phyloP scores from a whole-genome alignment of 805 yeast genomes.

The Wickerhamiella alocasiicola region DNA sequence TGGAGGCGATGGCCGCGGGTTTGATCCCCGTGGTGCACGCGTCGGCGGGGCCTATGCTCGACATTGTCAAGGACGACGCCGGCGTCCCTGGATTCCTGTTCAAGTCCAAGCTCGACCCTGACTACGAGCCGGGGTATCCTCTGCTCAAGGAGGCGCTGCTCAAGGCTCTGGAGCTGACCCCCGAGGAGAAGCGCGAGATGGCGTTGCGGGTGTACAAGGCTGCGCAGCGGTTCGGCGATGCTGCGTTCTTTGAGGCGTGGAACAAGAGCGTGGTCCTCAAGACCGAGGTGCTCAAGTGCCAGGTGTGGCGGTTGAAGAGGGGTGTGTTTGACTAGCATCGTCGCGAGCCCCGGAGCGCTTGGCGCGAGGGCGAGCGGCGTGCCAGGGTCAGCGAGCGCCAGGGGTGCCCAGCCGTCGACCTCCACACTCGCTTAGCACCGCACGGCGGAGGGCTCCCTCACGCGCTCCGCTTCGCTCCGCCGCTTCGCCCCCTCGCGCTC shows the following conservation, averaged over 20 bases:
- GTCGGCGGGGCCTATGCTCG: conserved; percentile 87
- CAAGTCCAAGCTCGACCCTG: conserved; percentile 60
- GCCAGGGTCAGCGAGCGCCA: too few species aligned
- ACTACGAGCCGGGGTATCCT: conserved; percentile 35
- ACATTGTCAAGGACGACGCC: conserved; percentile 52
- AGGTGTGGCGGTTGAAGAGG: conserved; percentile 3
- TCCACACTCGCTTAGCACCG: too few species aligned
- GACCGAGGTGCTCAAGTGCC: background rate
- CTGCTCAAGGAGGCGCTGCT: conserved; percentile 39
- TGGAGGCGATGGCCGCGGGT: conserved; percentile 80
- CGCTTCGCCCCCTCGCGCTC: too few species aligned
- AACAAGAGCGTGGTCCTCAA: background rate
- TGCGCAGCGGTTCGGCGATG: conserved; percentile 50
- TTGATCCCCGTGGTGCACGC: conserved; percentile 84
- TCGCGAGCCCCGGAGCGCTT: too few species aligned
- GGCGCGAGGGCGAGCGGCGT: too few species aligned
- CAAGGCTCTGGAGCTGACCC: conserved; percentile 31
- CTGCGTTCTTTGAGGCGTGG: conserved; percentile 47
- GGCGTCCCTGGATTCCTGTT: conserved; percentile 68
- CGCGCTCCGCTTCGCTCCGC: too few species aligned
- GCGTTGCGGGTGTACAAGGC: conserved; percentile 33
- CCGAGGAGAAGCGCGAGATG: conserved; percentile 30
- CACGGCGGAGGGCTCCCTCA: too few species aligned
- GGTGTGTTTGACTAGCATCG: conserved; percentile 8
- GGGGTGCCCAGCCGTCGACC: too few species aligned